These are phyloP conservation scores for Irpex sp. DNA, from an alignment of 1,284 basidiomycete species.

Conservation along the genomic window DNA sequence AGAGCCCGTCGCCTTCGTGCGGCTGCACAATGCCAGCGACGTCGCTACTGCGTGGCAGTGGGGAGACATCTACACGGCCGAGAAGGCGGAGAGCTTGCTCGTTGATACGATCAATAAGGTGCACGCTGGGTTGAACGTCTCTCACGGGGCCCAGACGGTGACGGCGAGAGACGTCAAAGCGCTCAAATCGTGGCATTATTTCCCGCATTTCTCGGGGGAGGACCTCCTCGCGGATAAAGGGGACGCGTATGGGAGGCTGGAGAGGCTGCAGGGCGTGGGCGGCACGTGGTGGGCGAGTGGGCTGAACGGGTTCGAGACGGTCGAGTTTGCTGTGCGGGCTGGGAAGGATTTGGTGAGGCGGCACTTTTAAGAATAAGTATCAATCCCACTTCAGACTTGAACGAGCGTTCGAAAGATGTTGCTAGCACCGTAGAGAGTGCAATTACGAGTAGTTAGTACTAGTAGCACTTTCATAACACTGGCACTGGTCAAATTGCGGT, in stretches of 20 bases:
- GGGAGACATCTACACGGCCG: background rate
- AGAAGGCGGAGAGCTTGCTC: background rate
- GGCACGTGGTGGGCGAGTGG: background rate
- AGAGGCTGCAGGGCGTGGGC: background rate
- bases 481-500: too few relatives aligned
- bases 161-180: background rate
- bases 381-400: too few relatives aligned
- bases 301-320: conserved; percentile 3
- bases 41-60: conserved; percentile 2
- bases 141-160: background rate
- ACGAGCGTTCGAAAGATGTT: too few relatives aligned
- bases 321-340: conserved; percentile 1
- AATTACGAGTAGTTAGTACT: too few relatives aligned
- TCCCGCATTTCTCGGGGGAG: background rate
- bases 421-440: too few relatives aligned
- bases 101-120: background rate
- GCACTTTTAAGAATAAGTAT: background rate
- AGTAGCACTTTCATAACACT: too few relatives aligned
- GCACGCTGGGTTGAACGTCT: background rate
- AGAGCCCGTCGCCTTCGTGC: background rate
- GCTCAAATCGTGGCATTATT: conserved; percentile 1
- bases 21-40: background rate
- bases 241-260: background rate
- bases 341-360: background rate
- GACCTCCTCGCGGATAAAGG: background rate